phyloP scores from a whole-genome alignment of 2,329 filamentous ascomycete species.

The Clonostachys rhizophaga region DNA sequence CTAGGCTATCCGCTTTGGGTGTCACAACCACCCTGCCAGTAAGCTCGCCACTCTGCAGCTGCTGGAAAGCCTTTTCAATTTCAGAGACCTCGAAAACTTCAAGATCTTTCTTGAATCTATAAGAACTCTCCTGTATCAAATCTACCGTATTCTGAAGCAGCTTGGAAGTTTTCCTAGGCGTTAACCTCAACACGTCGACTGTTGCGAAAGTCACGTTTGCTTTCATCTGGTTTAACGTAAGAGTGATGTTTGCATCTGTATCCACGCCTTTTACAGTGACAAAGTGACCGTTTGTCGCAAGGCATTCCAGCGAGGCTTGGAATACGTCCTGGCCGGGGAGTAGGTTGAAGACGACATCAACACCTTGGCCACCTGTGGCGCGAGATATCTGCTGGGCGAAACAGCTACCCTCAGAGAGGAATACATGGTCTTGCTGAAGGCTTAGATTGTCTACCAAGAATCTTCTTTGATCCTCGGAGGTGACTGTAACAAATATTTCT shows the following conservation, averaged over 20 bases:
- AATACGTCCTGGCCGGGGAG: slow-evolving; percentile 20
- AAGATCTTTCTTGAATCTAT: neutral
- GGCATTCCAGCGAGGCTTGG: slow-evolving; percentile 21
- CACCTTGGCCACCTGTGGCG: slow-evolving; percentile 17
- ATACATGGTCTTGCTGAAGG: slow-evolving; percentile 21
- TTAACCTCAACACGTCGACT: slow-evolving; percentile 3
- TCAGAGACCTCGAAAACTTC: slow-evolving; percentile 13
- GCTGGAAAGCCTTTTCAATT: slow-evolving; percentile 28
- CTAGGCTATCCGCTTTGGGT: slow-evolving; percentile 6
- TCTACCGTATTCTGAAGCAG: too few relatives aligned
- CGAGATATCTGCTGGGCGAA: slow-evolving; percentile 19
- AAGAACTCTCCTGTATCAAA: too few relatives aligned
- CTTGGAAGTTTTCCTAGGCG: too few relatives aligned
- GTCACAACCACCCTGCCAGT: slow-evolving; percentile 33
- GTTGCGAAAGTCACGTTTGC: slow-evolving; percentile 9
- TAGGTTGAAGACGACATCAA: slow-evolving; percentile 26
- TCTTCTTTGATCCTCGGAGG: slow-evolving; percentile 17
- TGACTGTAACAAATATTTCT: slow-evolving; percentile 11
- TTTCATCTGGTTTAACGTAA: slow-evolving; percentile 8
- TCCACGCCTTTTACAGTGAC: slow-evolving; percentile 27
- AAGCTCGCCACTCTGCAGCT: slow-evolving; percentile 30
- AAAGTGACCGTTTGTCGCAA: slow-evolving; percentile 24
- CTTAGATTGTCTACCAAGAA: slow-evolving; percentile 14
- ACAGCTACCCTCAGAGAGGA: slow-evolving; percentile 14
- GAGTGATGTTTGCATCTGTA: slow-evolving; percentile 6